Evolutionary conservation across 2,329 filamentous ascomycete genomes (phyloP), one percentile per base, ranked within the genome.

Genomic region (Pyricularia sp.): DNA sequence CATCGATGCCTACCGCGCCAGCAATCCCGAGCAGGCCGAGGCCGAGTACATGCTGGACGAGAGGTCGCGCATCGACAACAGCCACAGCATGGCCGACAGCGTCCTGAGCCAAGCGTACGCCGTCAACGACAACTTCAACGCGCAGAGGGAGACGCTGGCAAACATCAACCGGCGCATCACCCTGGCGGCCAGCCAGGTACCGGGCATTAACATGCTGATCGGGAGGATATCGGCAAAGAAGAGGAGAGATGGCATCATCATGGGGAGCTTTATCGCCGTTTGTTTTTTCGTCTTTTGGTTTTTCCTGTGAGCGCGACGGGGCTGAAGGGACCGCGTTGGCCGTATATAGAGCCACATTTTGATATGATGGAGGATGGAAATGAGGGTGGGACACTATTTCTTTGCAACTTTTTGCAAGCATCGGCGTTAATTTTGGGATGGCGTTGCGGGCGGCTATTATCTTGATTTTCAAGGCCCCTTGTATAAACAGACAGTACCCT

Each of bases 41-140:
- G 93, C 93, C 65, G 94, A 99, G 71, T 99, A 98, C 82, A 97
- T 99, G 94, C 86, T 99, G 31, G 91, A 92, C 74, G 95, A 99
- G 84, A 87, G 95, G 67, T 83, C 84, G 71, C 87, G 92, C 72
- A 88, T 99, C 76, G 95, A 99, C 77, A 90, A 93, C 77, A 96
- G 92, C 75, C 91, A 98, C 79, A 91, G 88, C 73, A 89, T 97
- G 83, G 90, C 93, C 65, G 95, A 99, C 78, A 91, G 88, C 71
- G 93, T 99, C 42, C 84, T 99, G 70, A 94, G 91, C 77, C 95
- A 98, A 82, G 95, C 95, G 9, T 99, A 99, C 80, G 94, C 94
- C 12, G 93, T 98, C 68, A 96, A 97, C 77, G 93, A 98, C 81
- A 94, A 85, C 78, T 98, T 99, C 78, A 85, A 87, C 17, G 76